These are phyloP conservation scores for Zizania latifolia DNA, from an alignment of 176 grass and related monocot species.

Conservation along the genomic window DNA sequence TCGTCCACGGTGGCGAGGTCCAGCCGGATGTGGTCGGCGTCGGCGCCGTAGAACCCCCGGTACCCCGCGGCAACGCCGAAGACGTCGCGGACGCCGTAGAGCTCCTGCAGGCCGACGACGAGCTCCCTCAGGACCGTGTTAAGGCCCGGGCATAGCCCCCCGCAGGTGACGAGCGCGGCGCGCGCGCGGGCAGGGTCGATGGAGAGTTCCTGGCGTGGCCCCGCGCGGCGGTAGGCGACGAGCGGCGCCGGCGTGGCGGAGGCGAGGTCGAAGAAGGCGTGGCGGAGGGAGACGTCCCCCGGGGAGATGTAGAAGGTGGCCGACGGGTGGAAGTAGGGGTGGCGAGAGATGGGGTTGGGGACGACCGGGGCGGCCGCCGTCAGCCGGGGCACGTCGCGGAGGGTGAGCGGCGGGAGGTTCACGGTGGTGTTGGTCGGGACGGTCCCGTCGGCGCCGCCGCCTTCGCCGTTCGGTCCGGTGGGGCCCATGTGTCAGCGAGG, in stretches of 20 bases:
- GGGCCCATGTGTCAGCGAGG: conserved; percentile 30
- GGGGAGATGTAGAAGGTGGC: conserved; percentile 72
- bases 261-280: conserved; percentile 69
- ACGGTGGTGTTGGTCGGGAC: conserved; percentile 24
- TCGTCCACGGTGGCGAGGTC: conserved; percentile 48
- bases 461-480: conserved; percentile 1
- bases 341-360: conserved; percentile 63
- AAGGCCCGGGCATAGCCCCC: conserved; percentile 74
- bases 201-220: conserved; percentile 38
- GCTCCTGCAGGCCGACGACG: conserved; percentile 59
- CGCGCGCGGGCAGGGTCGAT: conserved; percentile 58
- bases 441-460: background rate
- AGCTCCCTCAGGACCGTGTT: conserved; percentile 93
- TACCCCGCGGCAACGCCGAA: conserved; percentile 74
- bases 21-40: conserved; percentile 56
- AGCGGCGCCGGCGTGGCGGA: conserved; percentile 13
- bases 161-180: conserved; percentile 85
- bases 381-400: conserved; percentile 41
- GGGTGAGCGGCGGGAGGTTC: conserved; percentile 38
- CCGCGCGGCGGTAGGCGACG: conserved; percentile 70
- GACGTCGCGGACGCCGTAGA: conserved; percentile 81
- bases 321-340: conserved; percentile 49
- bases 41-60: conserved; percentile 80
- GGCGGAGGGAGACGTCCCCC: conserved; percentile 63
- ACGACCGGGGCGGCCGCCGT: background rate